These are phyloP conservation scores for Astrocystis sublimbata DNA, from an alignment of 495 filamentous ascomycete genomes.

Conservation along the genomic window DNA sequence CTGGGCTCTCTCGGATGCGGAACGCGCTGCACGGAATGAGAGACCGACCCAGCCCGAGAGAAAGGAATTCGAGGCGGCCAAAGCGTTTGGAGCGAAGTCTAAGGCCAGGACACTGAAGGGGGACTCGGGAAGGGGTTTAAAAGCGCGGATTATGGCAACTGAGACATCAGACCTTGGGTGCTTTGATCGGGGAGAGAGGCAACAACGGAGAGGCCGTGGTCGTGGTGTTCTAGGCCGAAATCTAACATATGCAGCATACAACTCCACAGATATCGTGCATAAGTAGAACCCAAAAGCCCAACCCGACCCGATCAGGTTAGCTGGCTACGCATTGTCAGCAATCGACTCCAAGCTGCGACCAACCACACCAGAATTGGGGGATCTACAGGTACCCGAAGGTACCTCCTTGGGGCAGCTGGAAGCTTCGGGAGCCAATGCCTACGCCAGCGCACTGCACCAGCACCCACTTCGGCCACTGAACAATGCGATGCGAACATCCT, in stretches of 20 bases:
- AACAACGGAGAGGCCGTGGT: not conserved
- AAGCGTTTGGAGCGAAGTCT: not conserved
- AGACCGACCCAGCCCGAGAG: not conserved
- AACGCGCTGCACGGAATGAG: no score
- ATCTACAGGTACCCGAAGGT: not conserved
- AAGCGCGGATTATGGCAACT: not conserved
- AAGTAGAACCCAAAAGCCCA: no score
- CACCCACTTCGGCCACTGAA: no score
- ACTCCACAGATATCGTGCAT: no score
- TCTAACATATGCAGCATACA: no score
- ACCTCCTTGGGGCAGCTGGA: not conserved
- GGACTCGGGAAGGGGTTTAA: not conserved
- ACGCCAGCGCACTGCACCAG: not conserved
- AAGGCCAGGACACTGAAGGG: not conserved
- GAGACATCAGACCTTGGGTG: not conserved
- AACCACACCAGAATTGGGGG: not conserved
- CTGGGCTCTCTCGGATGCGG: no score
- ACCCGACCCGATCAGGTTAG: no score
- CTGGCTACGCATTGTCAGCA: not conserved
- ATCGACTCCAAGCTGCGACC: conserved; percentile 4
- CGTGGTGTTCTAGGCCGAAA: not conserved
- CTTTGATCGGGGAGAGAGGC: not conserved
- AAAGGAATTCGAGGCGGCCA: not conserved
- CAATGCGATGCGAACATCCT: not conserved
- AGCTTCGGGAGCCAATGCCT: no score